Evolutionary conservation across 495 filamentous ascomycete species (phyloP).

Genomic region (Penicillium samsonianum): DNA sequence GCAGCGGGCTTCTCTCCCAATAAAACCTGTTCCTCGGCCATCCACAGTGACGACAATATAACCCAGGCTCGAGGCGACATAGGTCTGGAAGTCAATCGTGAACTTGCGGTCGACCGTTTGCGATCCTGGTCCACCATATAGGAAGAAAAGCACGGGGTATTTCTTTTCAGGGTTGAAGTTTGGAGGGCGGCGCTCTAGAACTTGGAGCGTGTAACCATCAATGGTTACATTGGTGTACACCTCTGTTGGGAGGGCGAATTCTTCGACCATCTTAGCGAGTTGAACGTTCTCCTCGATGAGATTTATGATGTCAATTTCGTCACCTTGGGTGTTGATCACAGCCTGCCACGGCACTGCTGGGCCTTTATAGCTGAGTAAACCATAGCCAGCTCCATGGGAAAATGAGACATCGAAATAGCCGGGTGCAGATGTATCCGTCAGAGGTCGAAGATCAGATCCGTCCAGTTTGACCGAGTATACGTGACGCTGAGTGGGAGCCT

Average conservation of each 20-base stretch:
- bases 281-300: slow-evolving; percentile 74
- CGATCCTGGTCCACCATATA: slow-evolving; percentile 90
- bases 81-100: slow-evolving; percentile 85
- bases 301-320: slow-evolving; percentile 59
- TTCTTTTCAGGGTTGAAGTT: slow-evolving; percentile 83
- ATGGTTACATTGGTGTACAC: slow-evolving; percentile 84
- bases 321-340: slow-evolving; percentile 78
- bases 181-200: slow-evolving; percentile 85
- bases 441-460: slow-evolving; percentile 62
- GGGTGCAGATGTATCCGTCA: slow-evolving; percentile 76
- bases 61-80: slow-evolving; percentile 80
- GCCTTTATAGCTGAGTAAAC: slow-evolving; percentile 77
- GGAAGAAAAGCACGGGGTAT: slow-evolving; percentile 91
- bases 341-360: slow-evolving; percentile 91
- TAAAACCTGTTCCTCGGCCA: slow-evolving; percentile 87
- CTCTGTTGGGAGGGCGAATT: slow-evolving; percentile 80
- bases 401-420: slow-evolving; percentile 88
- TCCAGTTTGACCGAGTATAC: slow-evolving; percentile 88
- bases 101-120: slow-evolving; percentile 84
- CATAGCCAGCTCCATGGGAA: slow-evolving; percentile 78
- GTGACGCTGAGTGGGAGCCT: slow-evolving; percentile 84
- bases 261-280: slow-evolving; percentile 65
- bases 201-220: slow-evolving; percentile 75
- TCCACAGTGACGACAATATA: slow-evolving; percentile 97
- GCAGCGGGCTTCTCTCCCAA: slow-evolving; percentile 80